Evolutionary conservation across 371 early-diverging fungal species (phyloP).

Genomic region (Amoeboradix gromovi): DNA sequence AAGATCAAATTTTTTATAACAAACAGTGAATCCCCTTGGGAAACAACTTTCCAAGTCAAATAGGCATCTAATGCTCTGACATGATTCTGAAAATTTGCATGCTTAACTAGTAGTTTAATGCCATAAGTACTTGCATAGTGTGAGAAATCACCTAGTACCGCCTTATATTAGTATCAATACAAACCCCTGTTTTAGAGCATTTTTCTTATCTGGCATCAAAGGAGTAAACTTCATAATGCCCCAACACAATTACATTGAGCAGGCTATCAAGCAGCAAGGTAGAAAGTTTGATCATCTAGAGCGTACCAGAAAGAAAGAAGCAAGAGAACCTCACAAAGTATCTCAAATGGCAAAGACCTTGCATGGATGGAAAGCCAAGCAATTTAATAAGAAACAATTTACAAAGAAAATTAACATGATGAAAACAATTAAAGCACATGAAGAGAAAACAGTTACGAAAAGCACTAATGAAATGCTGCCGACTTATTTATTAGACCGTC

Average conservation of each 20-base stretch:
- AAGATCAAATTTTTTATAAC: too few relatives aligned
- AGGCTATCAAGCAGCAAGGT: constrained; percentile 91
- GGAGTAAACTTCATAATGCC: too few relatives aligned
- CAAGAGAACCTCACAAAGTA: constrained; percentile 64
- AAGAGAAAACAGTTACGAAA: constrained; percentile 73
- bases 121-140: too few relatives aligned
- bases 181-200: too few relatives aligned
- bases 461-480: constrained; percentile 60
- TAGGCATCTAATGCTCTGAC: too few relatives aligned
- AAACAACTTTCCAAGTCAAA: too few relatives aligned
- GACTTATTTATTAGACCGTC: constrained; percentile 93
- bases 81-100: too few relatives aligned
- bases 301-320: constrained; percentile 80
- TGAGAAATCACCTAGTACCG: too few relatives aligned
- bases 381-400: constrained; percentile 93
- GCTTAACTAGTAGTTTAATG: too few relatives aligned
- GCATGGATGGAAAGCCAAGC: constrained; percentile 91
- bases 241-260: constrained; percentile 99
- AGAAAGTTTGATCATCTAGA: constrained; percentile 85
- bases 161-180: too few relatives aligned
- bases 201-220: too few relatives aligned
- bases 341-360: constrained; percentile 84
- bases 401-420: constrained; percentile 99
- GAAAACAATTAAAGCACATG: constrained; percentile 92
- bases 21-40: too few relatives aligned